These are phyloP conservation scores for Venturia oleaginea DNA, from an alignment of 2,329 filamentous ascomycete genomes.

Conservation along the genomic window DNA sequence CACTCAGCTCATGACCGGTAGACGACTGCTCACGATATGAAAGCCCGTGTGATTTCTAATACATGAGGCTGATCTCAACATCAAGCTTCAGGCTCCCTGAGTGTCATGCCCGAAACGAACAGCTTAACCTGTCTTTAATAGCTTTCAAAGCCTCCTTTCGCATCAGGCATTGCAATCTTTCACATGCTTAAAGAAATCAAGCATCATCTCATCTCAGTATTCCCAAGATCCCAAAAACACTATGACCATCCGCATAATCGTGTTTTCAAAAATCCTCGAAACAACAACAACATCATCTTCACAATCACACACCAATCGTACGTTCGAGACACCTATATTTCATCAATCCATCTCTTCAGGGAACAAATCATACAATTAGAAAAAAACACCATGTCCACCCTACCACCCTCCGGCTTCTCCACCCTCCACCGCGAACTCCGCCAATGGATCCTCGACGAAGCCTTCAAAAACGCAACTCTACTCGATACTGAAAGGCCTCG, in stretches of 20 bases:
- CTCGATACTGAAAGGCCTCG: not conserved
- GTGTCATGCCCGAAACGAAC: not conserved
- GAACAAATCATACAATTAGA: not conserved
- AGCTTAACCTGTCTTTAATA: no score
- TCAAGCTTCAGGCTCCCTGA: not conserved
- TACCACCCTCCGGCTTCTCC: not conserved
- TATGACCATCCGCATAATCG: no score
- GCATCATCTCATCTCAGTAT: no score
- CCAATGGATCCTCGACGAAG: not conserved
- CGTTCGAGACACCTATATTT: no score
- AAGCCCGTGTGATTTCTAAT: not conserved
- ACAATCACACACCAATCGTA: not conserved
- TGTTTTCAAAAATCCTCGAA: not conserved
- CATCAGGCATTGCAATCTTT: no score
- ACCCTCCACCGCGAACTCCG: not conserved
- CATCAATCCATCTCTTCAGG: no score
- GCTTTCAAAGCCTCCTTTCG: no score
- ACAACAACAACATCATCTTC: not conserved
- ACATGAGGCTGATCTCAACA: not conserved
- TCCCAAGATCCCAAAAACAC: no score
- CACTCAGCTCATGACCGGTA: not conserved
- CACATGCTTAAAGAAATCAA: no score
- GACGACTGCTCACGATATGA: not conserved
- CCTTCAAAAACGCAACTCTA: not conserved
- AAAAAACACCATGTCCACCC: not conserved